Conservation (phyloP, 2,329 filamentous ascomycete genomes). For the Lizonia empirigonia region DNA sequence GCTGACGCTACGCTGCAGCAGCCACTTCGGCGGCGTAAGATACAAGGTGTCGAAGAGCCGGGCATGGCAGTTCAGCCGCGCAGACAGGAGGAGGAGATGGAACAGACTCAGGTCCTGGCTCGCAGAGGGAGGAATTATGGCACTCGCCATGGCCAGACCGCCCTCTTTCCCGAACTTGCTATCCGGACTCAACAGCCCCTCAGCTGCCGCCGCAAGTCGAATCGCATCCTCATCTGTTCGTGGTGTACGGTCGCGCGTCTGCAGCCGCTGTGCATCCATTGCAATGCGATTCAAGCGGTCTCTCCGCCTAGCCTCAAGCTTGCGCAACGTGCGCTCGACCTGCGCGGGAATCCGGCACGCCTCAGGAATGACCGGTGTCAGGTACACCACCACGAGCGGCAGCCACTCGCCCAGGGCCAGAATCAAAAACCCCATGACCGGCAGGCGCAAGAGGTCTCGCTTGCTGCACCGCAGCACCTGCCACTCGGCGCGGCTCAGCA, state of each 20-base stretch:
- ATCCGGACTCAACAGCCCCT: conserved; percentile 1
- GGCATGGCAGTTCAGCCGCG: conserved; percentile 32
- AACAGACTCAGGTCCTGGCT: conserved; percentile 17
- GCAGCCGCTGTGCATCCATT: conserved; percentile 26
- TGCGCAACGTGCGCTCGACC: conserved; percentile 62
- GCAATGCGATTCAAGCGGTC: conserved; percentile 24
- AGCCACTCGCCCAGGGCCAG: conserved; percentile 85
- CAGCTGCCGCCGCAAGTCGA: conserved; percentile 5
- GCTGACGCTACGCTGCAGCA: conserved; percentile 62
- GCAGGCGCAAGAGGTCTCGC: conserved; percentile 77
- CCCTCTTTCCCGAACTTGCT: conserved; percentile 6
- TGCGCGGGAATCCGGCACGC: conserved; percentile 85
- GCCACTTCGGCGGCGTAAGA: conserved; percentile 50
- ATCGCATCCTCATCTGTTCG: conserved; percentile 1
- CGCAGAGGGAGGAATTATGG: conserved; percentile 3
- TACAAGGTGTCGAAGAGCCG: conserved; percentile 49
- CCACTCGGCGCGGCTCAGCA: conserved; percentile 68
- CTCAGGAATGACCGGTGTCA: conserved; percentile 75
- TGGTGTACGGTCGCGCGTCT: conserved; percentile 4
- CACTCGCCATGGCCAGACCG: conserved; percentile 10
- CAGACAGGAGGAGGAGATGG: conserved; percentile 27
- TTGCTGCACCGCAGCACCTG: conserved; percentile 71
- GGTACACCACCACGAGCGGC: conserved; percentile 74
- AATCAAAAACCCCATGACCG: conserved; percentile 76
- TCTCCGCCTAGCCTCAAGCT: conserved; percentile 53